Base-by-base conservation (phyloP, 805 yeast species). In the Wickerhamomyces xylosicus region DNA sequence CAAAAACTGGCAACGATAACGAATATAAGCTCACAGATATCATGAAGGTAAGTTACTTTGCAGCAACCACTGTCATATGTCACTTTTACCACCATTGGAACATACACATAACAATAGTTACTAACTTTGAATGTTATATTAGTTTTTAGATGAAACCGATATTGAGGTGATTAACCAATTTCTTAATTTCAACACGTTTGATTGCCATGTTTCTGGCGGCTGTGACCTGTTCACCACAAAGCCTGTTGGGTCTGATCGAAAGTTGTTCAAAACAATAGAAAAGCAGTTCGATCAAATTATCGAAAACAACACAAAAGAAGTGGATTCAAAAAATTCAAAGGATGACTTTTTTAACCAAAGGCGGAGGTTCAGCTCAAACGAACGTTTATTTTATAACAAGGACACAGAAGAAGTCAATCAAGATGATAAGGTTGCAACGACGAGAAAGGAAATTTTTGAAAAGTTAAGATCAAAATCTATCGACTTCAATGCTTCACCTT, bases 151-250 rank as follows among this genome's bases (percentile, higher is more conserved):
- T 57, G 92, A 83, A 54, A 80, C 86, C 31, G 96, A 89, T 52
- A 78, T 92, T n/a, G 97, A 87, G 58, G 71, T 82, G 49, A 82
- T 92, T 31, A 87, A 87, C 54, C 94, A 87, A 53, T 83, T 85
- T 39, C 73, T 92, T 40, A 77, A 79, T 47, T 86, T 85, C 48
- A 84, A 79, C 46, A 77, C 87, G 3, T 68, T 74, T 2, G 94
- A 83, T 48, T 75, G 83, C 52, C 79, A 72, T 48, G 77, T 92
- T 31, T 73, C 74, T 40, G 97, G 97, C 11, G 87, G 95, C 19
- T 80, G 95, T 56, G 98, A 92, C 55, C 70, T 92, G 36, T 92
- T 86, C 54, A 85, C 97, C 1, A 92, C 98, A 2, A 92, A 90
- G 53, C 87, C 96, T 1, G 85, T 89, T 19, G 85, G 92, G 2